Conservation (phyloP, 2,329 filamentous ascomycete genomes). For the Pyricularia pennisetigena region DNA sequence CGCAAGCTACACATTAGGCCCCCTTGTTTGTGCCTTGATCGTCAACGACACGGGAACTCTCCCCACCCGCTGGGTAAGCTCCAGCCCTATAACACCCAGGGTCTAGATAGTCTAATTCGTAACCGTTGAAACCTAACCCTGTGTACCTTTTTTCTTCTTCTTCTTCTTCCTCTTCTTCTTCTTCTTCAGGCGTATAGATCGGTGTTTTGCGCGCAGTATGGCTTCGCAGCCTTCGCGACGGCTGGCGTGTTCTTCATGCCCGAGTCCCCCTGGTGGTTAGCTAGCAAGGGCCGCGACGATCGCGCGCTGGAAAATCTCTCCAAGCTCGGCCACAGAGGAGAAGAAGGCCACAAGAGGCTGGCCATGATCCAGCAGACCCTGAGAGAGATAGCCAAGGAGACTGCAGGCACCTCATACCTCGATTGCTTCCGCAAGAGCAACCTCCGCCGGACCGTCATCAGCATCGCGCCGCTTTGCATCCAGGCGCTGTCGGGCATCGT, state of each 20-base stretch:
- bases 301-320: constrained; percentile 20
- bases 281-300: constrained; percentile 16
- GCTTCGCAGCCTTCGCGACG: constrained; percentile 12
- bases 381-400: constrained; percentile 17
- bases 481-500: constrained; percentile 23
- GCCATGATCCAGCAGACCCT: constrained; percentile 14
- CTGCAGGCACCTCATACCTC: constrained; percentile 19
- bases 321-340: constrained; percentile 14
- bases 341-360: constrained; percentile 14
- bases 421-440: constrained; percentile 24
- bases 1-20: constrained; percentile 13
- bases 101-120: no score
- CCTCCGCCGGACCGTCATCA: constrained; percentile 26
- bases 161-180: no score
- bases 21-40: constrained; percentile 14
- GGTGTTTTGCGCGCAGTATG: constrained; percentile 16
- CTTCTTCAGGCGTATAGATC: constrained; percentile 17
- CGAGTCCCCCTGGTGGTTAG: constrained; percentile 25
- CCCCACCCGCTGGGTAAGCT: constrained; percentile 9
- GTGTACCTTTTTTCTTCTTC: no score
- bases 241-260: constrained; percentile 6
- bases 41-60: constrained; percentile 11
- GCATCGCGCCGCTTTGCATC: constrained; percentile 23
- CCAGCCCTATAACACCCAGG: no score
- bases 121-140: no score